A percentile compares a stretch with the other conserved stretches of the same genome.
Evolutionary conservation across 768 basidiomycete genomes (phyloP).

Genomic region (Pulveroboletus sp.): DNA sequence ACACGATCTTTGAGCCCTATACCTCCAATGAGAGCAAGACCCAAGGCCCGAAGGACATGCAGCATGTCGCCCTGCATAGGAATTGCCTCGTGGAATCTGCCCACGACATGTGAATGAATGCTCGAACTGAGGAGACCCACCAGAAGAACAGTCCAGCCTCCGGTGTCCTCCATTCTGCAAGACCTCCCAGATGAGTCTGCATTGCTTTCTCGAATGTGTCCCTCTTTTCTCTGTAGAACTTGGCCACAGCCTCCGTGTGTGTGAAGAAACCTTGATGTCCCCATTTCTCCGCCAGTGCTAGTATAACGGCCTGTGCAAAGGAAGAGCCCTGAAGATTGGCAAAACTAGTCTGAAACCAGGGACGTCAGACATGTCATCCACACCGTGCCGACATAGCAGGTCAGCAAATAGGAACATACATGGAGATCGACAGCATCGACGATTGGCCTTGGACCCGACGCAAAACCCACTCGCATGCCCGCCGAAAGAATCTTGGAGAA

Average conservation of each 20-base stretch:
- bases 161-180: conserved; percentile 69
- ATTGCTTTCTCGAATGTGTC: conserved; percentile 76
- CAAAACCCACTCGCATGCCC: conserved; percentile 79
- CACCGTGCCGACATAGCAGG: conserved; percentile 10
- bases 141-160: conserved; percentile 90
- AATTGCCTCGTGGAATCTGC: conserved; percentile 4
- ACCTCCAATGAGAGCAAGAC: neutral
- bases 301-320: conserved; percentile 58
- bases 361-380: conserved; percentile 7
- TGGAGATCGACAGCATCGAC: conserved; percentile 66
- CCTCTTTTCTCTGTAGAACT: conserved; percentile 68
- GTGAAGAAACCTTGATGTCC: conserved; percentile 68
- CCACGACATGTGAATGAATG: conserved; percentile 3
- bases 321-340: conserved; percentile 65
- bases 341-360: conserved; percentile 48
- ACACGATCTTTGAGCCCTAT: conserved; percentile 10
- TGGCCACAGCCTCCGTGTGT: conserved; percentile 66
- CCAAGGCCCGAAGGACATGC: neutral
- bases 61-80: neutral
- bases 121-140: conserved; percentile 35
- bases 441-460: conserved; percentile 66
- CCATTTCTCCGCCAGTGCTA: conserved; percentile 61
- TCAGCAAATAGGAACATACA: conserved; percentile 38
- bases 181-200: conserved; percentile 66
- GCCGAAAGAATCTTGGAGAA: conserved; percentile 78